These are phyloP conservation scores for Termitomyces titanicus DNA, from an alignment of 768 basidiomycete species.

Conservation along the genomic window DNA sequence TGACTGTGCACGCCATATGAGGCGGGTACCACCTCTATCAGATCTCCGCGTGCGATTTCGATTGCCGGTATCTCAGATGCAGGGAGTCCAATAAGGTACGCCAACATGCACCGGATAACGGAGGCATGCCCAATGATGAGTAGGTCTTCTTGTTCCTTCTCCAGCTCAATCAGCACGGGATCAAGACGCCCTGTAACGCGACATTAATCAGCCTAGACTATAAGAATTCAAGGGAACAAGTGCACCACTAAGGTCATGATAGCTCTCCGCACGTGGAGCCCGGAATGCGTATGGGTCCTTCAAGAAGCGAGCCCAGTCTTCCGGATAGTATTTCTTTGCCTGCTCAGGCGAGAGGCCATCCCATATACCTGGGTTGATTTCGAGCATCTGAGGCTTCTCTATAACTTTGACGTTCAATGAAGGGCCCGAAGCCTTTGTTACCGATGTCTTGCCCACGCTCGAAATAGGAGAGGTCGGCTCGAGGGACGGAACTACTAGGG, in stretches of 20 bases:
- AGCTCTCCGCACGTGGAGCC: slow-evolving; percentile 93
- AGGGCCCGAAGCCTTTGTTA: slow-evolving; percentile 12
- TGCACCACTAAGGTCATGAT: slow-evolving; percentile 88
- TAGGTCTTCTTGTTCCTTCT: slow-evolving; percentile 90
- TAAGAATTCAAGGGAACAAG: not conserved
- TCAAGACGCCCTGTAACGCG: slow-evolving; percentile 79
- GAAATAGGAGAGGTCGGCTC: slow-evolving; percentile 7
- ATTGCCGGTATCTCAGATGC: slow-evolving; percentile 97
- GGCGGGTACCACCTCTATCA: slow-evolving; percentile 89
- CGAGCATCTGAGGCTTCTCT: slow-evolving; percentile 95
- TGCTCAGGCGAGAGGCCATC: slow-evolving; percentile 92
- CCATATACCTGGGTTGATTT: slow-evolving; percentile 98
- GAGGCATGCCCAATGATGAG: slow-evolving; percentile 97
- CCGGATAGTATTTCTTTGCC: slow-evolving; percentile 85
- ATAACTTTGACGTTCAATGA: slow-evolving; percentile 71
- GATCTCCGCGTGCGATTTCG: slow-evolving; percentile 92
- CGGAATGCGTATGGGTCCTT: slow-evolving; percentile 92
- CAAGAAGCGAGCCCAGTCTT: slow-evolving; percentile 90
- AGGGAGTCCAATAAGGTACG: slow-evolving; percentile 90
- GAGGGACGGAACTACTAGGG: slow-evolving; percentile 7
- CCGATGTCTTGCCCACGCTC: slow-evolving; percentile 4
- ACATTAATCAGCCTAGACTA: not conserved
- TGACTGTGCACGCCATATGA: slow-evolving; percentile 89
- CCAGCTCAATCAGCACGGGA: slow-evolving; percentile 88
- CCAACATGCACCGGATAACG: slow-evolving; percentile 93